These are phyloP conservation scores for Candida coquimbonensis DNA, from an alignment of 805 yeast genomes.

Conservation along the genomic window DNA sequence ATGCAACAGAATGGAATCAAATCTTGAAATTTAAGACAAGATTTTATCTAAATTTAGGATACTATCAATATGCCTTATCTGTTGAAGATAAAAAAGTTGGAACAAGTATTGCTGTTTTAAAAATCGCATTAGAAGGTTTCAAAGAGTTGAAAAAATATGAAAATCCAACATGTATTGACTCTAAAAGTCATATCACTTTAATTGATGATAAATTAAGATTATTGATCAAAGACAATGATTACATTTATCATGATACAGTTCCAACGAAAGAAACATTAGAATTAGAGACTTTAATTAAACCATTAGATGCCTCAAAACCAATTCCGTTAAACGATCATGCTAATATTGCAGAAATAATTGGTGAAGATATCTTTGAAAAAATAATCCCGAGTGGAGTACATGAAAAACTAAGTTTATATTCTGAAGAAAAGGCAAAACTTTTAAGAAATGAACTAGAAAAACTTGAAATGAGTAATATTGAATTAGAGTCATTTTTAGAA, in stretches of 20 bases:
- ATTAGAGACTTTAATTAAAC: constrained; percentile 47
- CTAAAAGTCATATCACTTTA: constrained; percentile 25
- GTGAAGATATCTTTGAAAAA: constrained; percentile 58
- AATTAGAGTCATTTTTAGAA: constrained; percentile 71
- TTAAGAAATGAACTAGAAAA: constrained; percentile 69
- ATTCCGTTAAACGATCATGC: constrained; percentile 41
- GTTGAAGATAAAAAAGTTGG: constrained; percentile 64
- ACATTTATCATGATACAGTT: constrained; percentile 72
- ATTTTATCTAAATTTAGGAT: constrained; percentile 54
- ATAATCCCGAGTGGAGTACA: constrained; percentile 84
- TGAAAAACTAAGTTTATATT: constrained; percentile 78
- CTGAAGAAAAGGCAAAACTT: constrained; percentile 80
- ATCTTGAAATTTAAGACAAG: constrained; percentile 43
- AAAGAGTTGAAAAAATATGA: constrained; percentile 25
- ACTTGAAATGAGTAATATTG: constrained; percentile 72
- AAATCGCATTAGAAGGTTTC: constrained; percentile 40
- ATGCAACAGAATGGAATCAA: constrained; percentile 45
- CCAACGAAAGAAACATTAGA: constrained; percentile 52
- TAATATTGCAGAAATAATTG: constrained; percentile 39
- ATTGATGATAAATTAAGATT: constrained; percentile 30
- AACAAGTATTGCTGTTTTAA: constrained; percentile 61
- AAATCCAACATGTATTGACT: constrained; percentile 28
- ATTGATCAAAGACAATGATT: constrained; percentile 79
- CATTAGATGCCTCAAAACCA: constrained; percentile 61
- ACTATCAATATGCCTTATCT: constrained; percentile 49